Base-by-base conservation (phyloP, 306 rosid species). In the Cicer judaicum region DNA sequence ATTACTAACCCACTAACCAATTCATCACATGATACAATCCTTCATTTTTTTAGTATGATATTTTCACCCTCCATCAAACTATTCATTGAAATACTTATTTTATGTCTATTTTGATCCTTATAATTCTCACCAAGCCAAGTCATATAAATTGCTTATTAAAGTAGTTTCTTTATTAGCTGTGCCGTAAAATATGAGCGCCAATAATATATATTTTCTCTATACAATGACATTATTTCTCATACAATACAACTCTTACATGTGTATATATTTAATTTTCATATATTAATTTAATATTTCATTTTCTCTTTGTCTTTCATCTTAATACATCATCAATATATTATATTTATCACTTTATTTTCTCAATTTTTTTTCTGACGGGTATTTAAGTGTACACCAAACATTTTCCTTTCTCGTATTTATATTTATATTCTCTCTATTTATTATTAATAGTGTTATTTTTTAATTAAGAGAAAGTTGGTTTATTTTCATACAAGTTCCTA, bases 71-170 rank as follows among this genome's bases (percentile, higher is more conserved):
- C 62, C 36, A 55, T 49, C 55, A 49, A 49, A 49, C 36, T 29
- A 29, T 29, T 29, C 36, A 29, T 24, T 24, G 1, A 24, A 59
- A 57, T 60, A 5, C 10, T 34, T 61, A 61, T 61, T 36, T 61
- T 61, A 61, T 36, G 67, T 61, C 5, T 5, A 41, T 64, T 15
- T 64, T 64, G 49, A 64, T 40, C 34, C 24, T 64, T 64, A 10
- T 15, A 39, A 5, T 64, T 40, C 69, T 64, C 50, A 64, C n/a
- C 34, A 4, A 64, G 69, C 69, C 69, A 64, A 63, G 47, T 38
- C 47, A 62, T 38, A 38, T 15, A 39, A 40, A 63, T 1, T 14
- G 1, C 2, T 63, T 40, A 63, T 1, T 40, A 14, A 7, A 63
- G 40, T n/a, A 63, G 38, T 38, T 14, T 63, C 7, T 14, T 6